A percentile compares a stretch with the other conserved stretches of the same genome.
Evolutionary conservation across 768 basidiomycete species (phyloP).

Genomic region (Lyophyllum decastes): DNA sequence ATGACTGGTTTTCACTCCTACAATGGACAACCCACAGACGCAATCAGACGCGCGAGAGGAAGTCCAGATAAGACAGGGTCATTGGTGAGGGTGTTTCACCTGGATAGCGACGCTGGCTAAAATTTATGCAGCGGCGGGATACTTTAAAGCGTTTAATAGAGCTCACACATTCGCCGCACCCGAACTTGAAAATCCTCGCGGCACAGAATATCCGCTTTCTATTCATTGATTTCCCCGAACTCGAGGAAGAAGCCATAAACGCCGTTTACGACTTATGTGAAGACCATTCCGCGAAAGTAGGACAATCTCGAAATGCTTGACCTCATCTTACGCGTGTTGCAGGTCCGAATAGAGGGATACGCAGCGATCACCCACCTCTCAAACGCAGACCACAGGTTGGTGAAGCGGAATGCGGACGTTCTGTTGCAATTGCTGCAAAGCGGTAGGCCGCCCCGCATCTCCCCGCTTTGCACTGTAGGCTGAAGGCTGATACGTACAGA

Average conservation of each 20-base stretch:
- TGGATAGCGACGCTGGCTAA: constrained; percentile 2
- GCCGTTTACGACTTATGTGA: constrained; percentile 81
- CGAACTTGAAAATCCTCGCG: constrained; percentile 55
- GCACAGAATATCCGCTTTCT: constrained; percentile 58
- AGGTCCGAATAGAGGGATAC: constrained; percentile 77
- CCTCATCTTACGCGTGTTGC: constrained; percentile 7
- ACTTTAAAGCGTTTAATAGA: constrained; percentile 55
- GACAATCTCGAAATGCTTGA: constrained; percentile 8
- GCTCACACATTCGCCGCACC: constrained; percentile 47
- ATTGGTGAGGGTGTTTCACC: constrained; percentile 31
- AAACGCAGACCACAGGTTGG: constrained; percentile 52
- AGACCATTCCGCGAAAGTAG: constrained; percentile 57
- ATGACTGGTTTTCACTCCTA: neutral
- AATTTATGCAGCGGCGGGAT: constrained; percentile 44
- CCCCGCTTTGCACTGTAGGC: neutral
- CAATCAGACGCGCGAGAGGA: constrained; percentile 47
- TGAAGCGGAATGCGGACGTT: constrained; percentile 75
- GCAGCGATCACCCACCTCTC: constrained; percentile 52
- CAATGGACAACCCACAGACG: constrained; percentile 20
- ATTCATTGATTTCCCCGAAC: constrained; percentile 67
- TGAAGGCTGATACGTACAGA: constrained; percentile 38
- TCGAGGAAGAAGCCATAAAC: constrained; percentile 76
- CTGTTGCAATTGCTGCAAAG: constrained; percentile 75
- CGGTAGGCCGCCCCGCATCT: constrained; percentile 43
- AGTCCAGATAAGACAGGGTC: constrained; percentile 37